Conservation (phyloP, 352 stramenopile species). For the Phytophthora boehmeriae region DNA sequence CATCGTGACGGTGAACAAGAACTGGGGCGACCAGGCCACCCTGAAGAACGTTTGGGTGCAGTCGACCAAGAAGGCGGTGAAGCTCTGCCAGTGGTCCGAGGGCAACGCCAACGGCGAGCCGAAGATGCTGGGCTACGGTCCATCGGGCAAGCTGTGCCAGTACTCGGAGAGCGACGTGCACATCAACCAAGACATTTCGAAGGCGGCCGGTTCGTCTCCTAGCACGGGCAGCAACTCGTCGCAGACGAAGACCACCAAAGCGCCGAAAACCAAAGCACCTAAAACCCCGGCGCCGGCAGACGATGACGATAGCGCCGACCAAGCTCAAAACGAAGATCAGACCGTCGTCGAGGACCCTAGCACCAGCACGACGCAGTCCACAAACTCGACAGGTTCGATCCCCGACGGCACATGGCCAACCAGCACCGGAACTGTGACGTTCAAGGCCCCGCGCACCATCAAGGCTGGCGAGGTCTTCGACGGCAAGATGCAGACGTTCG, state of each 20-base stretch:
- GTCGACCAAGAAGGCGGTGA: neutral
- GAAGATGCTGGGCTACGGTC: slow-evolving; percentile 21
- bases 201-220: slow-evolving; percentile 6
- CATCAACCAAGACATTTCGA: slow-evolving; percentile 25
- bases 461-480: slow-evolving; percentile 33
- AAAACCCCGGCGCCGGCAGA: slow-evolving; percentile 6
- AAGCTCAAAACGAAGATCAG: neutral
- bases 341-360: neutral
- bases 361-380: neutral
- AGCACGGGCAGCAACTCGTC: slow-evolving; percentile 6
- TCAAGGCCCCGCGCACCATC: slow-evolving; percentile 30
- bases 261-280: too few relatives aligned
- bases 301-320: neutral
- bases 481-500: slow-evolving; percentile 58
- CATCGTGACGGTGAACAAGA: slow-evolving; percentile 3
- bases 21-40: neutral
- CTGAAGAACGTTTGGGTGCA: neutral
- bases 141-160: slow-evolving; percentile 8
- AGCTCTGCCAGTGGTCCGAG: slow-evolving; percentile 10
- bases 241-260: slow-evolving; percentile 3
- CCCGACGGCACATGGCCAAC: slow-evolving; percentile 21
- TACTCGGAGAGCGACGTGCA: slow-evolving; percentile 35
- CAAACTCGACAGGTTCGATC: slow-evolving; percentile 4
- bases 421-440: slow-evolving; percentile 16
- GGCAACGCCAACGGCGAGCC: slow-evolving; percentile 10